Percentiles rank a stretch among this genome's conserved stretches.
Evolutionary conservation across 108 stramenopile species (phyloP).

Genomic region (Nitzschia inconspicua): DNA sequence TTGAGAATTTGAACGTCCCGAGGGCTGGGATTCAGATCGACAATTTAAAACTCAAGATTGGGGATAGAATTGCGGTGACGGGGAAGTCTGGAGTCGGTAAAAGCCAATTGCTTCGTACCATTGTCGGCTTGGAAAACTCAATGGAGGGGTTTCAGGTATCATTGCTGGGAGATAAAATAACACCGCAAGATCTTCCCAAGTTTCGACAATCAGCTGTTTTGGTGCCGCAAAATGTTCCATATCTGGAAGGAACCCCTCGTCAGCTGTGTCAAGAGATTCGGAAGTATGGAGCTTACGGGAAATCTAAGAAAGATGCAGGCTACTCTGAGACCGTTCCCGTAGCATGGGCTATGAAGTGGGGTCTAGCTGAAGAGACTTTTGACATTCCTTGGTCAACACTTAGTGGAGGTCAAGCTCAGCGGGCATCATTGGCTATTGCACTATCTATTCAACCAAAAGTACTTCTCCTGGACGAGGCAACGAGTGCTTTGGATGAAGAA

Average conservation of each 20-base stretch:
- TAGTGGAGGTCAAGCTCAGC: slow-evolving; percentile 84
- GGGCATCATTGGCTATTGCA: slow-evolving; percentile 73
- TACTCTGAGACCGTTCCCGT: neutral
- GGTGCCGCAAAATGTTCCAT: slow-evolving; percentile 67
- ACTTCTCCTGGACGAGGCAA: slow-evolving; percentile 68
- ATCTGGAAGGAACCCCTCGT: slow-evolving; percentile 42
- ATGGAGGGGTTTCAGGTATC: neutral
- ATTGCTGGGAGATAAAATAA: neutral
- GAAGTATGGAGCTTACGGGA: neutral
- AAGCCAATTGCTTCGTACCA: slow-evolving; percentile 62
- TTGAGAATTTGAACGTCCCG: too few species aligned
- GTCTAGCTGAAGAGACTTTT: slow-evolving; percentile 6
- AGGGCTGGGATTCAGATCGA: too few species aligned
- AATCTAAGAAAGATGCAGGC: neutral
- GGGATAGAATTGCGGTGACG: slow-evolving; percentile 22
- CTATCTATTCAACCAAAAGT: slow-evolving; percentile 53
- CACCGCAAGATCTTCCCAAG: slow-evolving; percentile 11
- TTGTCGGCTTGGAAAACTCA: slow-evolving; percentile 55
- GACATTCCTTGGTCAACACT: slow-evolving; percentile 70
- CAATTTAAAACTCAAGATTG: too few species aligned
- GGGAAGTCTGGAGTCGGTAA: slow-evolving; percentile 69
- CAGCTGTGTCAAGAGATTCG: slow-evolving; percentile 30
- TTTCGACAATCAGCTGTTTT: slow-evolving; percentile 64
- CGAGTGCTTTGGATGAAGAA: slow-evolving; percentile 50
- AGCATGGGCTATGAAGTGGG: slow-evolving; percentile 20